These are phyloP conservation scores for Bombardia bombarda DNA, from an alignment of 495 filamentous ascomycete genomes.

Conservation along the genomic window DNA sequence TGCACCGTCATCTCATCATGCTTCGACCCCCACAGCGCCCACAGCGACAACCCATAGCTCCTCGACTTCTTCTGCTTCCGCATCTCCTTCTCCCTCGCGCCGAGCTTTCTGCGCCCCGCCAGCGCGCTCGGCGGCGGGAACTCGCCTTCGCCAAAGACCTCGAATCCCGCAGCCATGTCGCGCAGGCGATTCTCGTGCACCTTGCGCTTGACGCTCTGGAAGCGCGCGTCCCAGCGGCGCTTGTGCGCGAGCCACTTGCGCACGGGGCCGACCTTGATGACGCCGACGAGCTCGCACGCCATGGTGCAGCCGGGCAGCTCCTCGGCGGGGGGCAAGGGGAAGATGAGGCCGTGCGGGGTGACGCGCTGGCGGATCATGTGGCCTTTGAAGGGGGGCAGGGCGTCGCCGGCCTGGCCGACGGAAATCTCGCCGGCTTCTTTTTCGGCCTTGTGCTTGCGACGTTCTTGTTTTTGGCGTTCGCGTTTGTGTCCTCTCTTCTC, in stretches of 20 bases:
- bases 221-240: slow-evolving; percentile 61
- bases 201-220: slow-evolving; percentile 52
- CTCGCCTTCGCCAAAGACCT: slow-evolving; percentile 61
- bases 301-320: slow-evolving; percentile 57
- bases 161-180: slow-evolving; percentile 62
- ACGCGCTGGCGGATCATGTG: slow-evolving; percentile 91
- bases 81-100: slow-evolving; percentile 27
- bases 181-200: slow-evolving; percentile 62
- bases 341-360: slow-evolving; percentile 64
- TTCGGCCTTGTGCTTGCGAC: slow-evolving; percentile 2
- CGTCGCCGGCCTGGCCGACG: slow-evolving; percentile 75
- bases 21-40: slow-evolving; percentile 78
- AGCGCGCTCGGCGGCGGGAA: slow-evolving; percentile 75
- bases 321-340: slow-evolving; percentile 51
- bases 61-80: slow-evolving; percentile 50
- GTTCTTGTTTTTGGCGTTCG: slow-evolving; percentile 1
- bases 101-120: slow-evolving; percentile 55
- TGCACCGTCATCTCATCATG: slow-evolving; percentile 70
- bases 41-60: slow-evolving; percentile 71
- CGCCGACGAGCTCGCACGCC: slow-evolving; percentile 56
- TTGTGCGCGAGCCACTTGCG: slow-evolving; percentile 74
- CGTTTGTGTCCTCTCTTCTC: not conserved
- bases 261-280: slow-evolving; percentile 72
- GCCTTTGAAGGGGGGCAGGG: slow-evolving; percentile 64
- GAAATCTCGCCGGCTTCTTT: slow-evolving; percentile 4